A percentile compares a stretch with the other conserved stretches of the same genome.
Conservation (phyloP, 2,329 filamentous ascomycete genomes). For the Cladosporium halotolerans region DNA sequence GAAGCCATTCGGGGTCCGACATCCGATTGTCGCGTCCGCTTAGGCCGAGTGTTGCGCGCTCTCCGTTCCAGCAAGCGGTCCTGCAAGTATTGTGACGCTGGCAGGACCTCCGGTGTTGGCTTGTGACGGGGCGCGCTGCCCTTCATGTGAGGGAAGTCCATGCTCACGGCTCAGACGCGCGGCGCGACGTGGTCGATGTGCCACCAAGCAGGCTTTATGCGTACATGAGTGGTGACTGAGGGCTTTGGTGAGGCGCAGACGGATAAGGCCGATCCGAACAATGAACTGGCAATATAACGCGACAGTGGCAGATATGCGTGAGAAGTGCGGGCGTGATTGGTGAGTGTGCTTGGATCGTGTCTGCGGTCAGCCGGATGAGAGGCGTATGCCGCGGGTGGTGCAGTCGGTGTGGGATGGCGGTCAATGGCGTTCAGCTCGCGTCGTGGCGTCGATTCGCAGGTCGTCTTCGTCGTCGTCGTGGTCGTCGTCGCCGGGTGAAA, state of each 20-base stretch:
- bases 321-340: neutral
- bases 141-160: slow-evolving; percentile 5
- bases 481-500: neutral
- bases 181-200: neutral
- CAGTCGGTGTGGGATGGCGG: neutral
- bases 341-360: neutral
- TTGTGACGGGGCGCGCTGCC: slow-evolving; percentile 5
- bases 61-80: slow-evolving; percentile 31
- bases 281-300: neutral
- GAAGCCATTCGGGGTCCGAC: slow-evolving; percentile 21
- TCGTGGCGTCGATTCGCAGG: neutral
- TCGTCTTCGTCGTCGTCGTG: neutral
- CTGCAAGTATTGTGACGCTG: slow-evolving; percentile 30
- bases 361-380: neutral
- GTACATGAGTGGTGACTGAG: slow-evolving; percentile 2
- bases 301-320: neutral
- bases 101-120: slow-evolving; percentile 18
- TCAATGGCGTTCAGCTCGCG: neutral
- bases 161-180: neutral
- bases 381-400: neutral
- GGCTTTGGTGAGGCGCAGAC: neutral
- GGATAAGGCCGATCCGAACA: neutral
- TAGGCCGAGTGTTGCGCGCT: slow-evolving; percentile 24
- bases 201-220: neutral
- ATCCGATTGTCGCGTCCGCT: slow-evolving; percentile 30